Conservation (phyloP, 768 basidiomycete species). For the Dacryopinax spathularia region DNA sequence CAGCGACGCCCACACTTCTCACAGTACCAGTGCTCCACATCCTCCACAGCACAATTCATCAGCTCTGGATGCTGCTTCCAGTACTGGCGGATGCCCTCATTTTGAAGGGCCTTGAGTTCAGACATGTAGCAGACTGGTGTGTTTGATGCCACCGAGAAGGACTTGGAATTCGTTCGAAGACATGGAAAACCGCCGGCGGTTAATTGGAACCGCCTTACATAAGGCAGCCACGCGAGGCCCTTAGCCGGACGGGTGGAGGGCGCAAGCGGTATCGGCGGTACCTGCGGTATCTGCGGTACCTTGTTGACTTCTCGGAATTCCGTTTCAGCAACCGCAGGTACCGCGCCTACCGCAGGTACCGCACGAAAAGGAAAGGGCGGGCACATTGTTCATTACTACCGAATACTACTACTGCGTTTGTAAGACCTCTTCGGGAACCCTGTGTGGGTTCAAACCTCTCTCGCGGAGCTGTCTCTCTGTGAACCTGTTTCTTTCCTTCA, state of each 20-base stretch:
- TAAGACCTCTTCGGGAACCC: too few relatives aligned
- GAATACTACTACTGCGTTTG: background rate
- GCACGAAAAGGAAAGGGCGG: too few relatives aligned
- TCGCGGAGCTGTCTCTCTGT: too few relatives aligned
- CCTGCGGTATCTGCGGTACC: too few relatives aligned
- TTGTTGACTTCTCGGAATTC: too few relatives aligned
- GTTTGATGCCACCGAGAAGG: background rate
- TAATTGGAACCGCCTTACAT: too few relatives aligned
- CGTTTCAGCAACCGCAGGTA: too few relatives aligned
- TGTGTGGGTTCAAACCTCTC: background rate
- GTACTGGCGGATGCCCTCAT: background rate
- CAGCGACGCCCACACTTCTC: background rate
- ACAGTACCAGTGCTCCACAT: background rate
- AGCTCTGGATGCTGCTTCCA: background rate
- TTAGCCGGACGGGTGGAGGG: too few relatives aligned
- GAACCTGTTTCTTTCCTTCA: slow-evolving; percentile 18
- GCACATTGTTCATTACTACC: background rate
- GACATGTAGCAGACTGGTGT: background rate
- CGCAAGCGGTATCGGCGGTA: too few relatives aligned
- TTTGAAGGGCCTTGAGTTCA: background rate
- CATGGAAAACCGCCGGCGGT: too few relatives aligned
- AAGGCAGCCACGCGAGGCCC: too few relatives aligned
- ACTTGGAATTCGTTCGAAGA: background rate
- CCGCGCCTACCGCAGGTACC: too few relatives aligned
- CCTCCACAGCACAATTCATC: background rate